These are phyloP conservation scores for Globisporangium paroecandrum DNA, from an alignment of 352 stramenopile genomes.

Conservation along the genomic window DNA sequence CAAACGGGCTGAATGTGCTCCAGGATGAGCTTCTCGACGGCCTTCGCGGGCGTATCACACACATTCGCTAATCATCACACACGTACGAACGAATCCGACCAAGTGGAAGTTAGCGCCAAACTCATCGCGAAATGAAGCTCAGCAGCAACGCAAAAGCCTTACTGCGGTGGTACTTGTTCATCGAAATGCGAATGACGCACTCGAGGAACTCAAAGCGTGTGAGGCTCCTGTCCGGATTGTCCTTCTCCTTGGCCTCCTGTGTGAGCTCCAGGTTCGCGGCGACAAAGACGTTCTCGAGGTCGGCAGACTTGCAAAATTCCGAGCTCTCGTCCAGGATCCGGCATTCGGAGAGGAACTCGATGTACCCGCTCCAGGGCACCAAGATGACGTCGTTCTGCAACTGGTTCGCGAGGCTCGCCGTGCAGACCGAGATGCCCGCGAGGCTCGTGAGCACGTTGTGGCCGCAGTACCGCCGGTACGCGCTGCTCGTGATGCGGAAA, in stretches of 20 bases:
- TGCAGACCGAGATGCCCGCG: conserved; percentile 35
- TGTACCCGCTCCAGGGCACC: conserved; percentile 68
- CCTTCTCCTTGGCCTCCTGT: conserved; percentile 72
- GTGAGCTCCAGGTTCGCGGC: conserved; percentile 77
- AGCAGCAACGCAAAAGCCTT: conserved; percentile 2
- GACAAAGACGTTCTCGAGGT: conserved; percentile 82
- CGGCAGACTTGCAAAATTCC: conserved; percentile 58
- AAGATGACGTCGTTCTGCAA: conserved; percentile 67
- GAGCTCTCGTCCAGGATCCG: conserved; percentile 64
- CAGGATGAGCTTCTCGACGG: conserved; percentile 61
- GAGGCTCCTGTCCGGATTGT: conserved; percentile 75
- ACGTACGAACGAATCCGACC: background rate
- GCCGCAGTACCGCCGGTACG: conserved; percentile 66
- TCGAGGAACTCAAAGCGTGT: conserved; percentile 81
- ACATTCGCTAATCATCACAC: conserved; percentile 38
- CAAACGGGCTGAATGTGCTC: conserved; percentile 50
- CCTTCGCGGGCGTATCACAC: conserved; percentile 64
- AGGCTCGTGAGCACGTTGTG: conserved; percentile 57
- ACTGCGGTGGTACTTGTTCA: conserved; percentile 77
- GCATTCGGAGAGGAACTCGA: conserved; percentile 63
- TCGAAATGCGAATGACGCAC: conserved; percentile 68
- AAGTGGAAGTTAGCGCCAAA: conserved; percentile 10
- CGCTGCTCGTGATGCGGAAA: conserved; percentile 53
- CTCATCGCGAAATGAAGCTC: no score
- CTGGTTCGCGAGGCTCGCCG: conserved; percentile 39